Conservation (phyloP, 2,329 filamentous ascomycete genomes). For the Septoria linicola region DNA sequence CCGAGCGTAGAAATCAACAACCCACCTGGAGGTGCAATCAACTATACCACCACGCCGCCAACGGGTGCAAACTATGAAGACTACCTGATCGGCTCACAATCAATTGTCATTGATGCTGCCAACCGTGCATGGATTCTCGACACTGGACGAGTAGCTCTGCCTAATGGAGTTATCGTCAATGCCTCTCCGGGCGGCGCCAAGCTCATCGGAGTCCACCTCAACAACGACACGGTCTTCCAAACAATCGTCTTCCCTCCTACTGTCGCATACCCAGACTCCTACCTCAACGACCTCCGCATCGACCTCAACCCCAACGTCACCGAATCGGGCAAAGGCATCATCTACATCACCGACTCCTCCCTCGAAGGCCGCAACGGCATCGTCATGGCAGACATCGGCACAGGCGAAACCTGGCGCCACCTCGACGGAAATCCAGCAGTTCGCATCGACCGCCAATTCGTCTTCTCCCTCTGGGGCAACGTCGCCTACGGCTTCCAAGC, state of each 20-base stretch:
- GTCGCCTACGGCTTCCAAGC: slow-evolving; percentile 45
- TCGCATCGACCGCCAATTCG: slow-evolving; percentile 46
- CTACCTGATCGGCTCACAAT: slow-evolving; percentile 54
- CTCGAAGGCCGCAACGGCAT: slow-evolving; percentile 52
- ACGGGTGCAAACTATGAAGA: slow-evolving; percentile 49
- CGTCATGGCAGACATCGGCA: slow-evolving; percentile 52
- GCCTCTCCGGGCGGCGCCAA: slow-evolving; percentile 53
- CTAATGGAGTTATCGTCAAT: slow-evolving; percentile 46
- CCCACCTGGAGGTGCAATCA: slow-evolving; percentile 52
- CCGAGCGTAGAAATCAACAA: slow-evolving; percentile 48
- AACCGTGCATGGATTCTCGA: slow-evolving; percentile 57
- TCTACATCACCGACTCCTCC: slow-evolving; percentile 55
- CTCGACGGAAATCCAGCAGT: slow-evolving; percentile 46
- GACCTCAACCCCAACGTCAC: slow-evolving; percentile 49
- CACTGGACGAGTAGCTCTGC: slow-evolving; percentile 49
- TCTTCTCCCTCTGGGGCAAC: slow-evolving; percentile 51
- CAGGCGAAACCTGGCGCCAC: slow-evolving; percentile 52
- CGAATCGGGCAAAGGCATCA: slow-evolving; percentile 47
- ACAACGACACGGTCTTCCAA: slow-evolving; percentile 47
- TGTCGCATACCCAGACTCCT: slow-evolving; percentile 51
- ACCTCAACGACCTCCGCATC: slow-evolving; percentile 56
- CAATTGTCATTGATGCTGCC: slow-evolving; percentile 51
- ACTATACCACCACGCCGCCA: slow-evolving; percentile 50
- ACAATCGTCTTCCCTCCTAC: slow-evolving; percentile 53
- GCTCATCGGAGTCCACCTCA: slow-evolving; percentile 50